A percentile compares a stretch with the other conserved stretches of the same genome.
Conservation (phyloP, 2,329 filamentous ascomycete species). For the Cladosporium colombiae region DNA sequence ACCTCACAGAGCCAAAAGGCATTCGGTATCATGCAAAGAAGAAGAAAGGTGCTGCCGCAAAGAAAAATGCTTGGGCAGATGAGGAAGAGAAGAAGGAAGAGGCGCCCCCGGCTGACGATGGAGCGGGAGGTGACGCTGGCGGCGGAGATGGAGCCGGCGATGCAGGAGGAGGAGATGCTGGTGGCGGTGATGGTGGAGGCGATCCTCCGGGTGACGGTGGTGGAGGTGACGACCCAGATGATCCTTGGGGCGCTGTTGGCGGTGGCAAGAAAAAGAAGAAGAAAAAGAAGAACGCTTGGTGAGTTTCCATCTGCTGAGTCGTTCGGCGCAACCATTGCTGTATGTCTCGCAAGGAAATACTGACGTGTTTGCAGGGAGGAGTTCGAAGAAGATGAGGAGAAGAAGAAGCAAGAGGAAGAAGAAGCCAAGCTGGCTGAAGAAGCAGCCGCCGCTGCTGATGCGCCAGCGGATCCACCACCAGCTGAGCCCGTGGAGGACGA, state of each 20-base stretch:
- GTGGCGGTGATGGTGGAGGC: conserved; percentile 28
- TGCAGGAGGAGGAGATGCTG: conserved; percentile 28
- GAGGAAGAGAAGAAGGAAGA: conserved; percentile 52
- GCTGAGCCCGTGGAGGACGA: conserved; percentile 36
- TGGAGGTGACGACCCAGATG: conserved; percentile 40
- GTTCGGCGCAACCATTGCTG: neutral
- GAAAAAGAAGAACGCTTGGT: conserved; percentile 41
- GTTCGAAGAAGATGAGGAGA: conserved; percentile 36
- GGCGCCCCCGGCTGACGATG: conserved; percentile 38
- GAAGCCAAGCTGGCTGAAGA: conserved; percentile 39
- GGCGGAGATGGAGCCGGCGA: conserved; percentile 38
- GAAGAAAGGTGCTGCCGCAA: conserved; percentile 46
- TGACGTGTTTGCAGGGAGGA: conserved; percentile 16
- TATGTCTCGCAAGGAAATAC: neutral
- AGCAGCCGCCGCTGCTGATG: conserved; percentile 28
- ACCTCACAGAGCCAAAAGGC: conserved; percentile 58
- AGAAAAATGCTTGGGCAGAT: conserved; percentile 45
- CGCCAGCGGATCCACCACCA: conserved; percentile 25
- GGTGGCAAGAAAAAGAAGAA: conserved; percentile 43
- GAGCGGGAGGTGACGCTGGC: conserved; percentile 34
- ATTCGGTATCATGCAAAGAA: conserved; percentile 53
- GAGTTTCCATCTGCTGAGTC: conserved; percentile 20
- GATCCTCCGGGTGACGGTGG: conserved; percentile 34
- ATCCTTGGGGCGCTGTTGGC: conserved; percentile 34
- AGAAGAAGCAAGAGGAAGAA: conserved; percentile 43